Conservation (phyloP, 129 eudicot species). For the Artemisia tridentata region DNA sequence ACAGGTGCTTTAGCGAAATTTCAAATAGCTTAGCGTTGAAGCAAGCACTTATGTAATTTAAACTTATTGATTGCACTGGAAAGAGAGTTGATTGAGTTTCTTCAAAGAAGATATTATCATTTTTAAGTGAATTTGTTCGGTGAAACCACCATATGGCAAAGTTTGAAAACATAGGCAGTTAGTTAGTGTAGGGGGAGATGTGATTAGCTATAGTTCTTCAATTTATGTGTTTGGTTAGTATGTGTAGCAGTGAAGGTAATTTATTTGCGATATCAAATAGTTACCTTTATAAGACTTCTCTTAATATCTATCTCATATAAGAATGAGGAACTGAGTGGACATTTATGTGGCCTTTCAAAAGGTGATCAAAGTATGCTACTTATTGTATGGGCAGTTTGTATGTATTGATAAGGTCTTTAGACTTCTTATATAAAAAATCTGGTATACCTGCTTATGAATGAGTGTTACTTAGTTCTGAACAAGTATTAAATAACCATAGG, state of each 20-base stretch:
- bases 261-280: background rate
- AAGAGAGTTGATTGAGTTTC: background rate
- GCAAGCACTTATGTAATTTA: conserved; percentile 2
- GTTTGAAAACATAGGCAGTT: background rate
- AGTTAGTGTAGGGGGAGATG: background rate
- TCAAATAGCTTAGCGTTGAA: background rate
- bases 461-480: background rate
- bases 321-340: background rate
- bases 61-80: background rate
- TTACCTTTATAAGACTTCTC: conserved; percentile 4
- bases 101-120: background rate
- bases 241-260: background rate
- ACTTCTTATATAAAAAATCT: background rate
- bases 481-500: background rate
- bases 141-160: background rate
- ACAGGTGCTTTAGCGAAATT: background rate
- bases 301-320: background rate
- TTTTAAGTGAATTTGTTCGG: background rate
- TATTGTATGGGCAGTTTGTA: background rate
- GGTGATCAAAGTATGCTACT: background rate
- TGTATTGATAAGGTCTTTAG: background rate
- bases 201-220: conserved; percentile 1
- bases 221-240: background rate
- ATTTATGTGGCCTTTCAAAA: background rate
- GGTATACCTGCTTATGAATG: background rate